Percentiles rank a stretch among this genome's conserved stretches.
Evolutionary conservation across 495 filamentous ascomycete genomes (phyloP).

Genomic region (Cetradonia linearis): DNA sequence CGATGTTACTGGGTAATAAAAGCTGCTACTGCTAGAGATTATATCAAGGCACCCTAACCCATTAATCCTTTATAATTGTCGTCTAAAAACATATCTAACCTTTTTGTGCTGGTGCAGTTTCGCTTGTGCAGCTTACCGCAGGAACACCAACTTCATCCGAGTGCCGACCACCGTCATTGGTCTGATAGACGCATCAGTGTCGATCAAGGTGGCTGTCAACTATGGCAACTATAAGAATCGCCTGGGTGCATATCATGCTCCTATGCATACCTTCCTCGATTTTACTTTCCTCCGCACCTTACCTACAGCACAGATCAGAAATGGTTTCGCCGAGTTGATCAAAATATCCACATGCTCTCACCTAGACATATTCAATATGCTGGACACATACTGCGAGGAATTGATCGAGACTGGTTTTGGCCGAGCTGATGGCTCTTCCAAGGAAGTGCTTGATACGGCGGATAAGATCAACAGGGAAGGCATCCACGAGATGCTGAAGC

Average conservation of each 20-base stretch:
- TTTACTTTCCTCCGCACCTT: constrained; percentile 53
- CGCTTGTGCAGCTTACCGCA: constrained; percentile 47
- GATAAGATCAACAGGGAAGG: constrained; percentile 50
- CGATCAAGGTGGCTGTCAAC: constrained; percentile 57
- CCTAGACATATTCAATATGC: constrained; percentile 45
- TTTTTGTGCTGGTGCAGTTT: constrained; percentile 35
- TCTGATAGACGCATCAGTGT: constrained; percentile 55
- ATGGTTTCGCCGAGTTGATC: constrained; percentile 57
- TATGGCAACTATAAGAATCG: constrained; percentile 57
- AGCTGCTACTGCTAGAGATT: constrained; percentile 29
- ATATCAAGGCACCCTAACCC: constrained; percentile 37
- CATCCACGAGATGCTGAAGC: constrained; percentile 53
- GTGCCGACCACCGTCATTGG: constrained; percentile 58
- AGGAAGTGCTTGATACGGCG: constrained; percentile 42
- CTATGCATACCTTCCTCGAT: constrained; percentile 54
- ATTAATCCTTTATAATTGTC: constrained; percentile 24
- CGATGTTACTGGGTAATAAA: constrained; percentile 52
- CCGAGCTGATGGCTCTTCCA: constrained; percentile 37
- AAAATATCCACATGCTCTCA: constrained; percentile 58
- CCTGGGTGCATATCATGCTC: constrained; percentile 57
- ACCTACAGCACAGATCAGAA: constrained; percentile 49
- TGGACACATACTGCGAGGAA: constrained; percentile 51
- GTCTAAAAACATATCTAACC: constrained; percentile 16
- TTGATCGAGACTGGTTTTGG: constrained; percentile 49
- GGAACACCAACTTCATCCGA: constrained; percentile 46